These are phyloP conservation scores for Pleurotus giganteus DNA, from an alignment of 768 basidiomycete genomes.

Conservation along the genomic window DNA sequence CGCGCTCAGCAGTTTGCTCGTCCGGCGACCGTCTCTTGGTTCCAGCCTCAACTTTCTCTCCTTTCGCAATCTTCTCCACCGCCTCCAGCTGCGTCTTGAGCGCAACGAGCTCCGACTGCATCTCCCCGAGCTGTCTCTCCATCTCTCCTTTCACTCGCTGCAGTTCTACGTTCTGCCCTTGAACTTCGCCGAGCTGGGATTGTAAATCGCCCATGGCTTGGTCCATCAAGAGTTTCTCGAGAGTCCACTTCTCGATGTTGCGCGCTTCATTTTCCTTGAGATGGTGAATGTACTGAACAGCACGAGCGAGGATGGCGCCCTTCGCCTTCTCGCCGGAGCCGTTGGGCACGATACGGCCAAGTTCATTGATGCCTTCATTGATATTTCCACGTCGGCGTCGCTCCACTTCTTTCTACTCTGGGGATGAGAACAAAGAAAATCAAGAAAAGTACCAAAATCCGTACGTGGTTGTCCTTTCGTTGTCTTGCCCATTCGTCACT, in stretches of 20 bases:
- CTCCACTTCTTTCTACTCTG: conserved; percentile 94
- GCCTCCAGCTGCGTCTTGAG: conserved; percentile 5
- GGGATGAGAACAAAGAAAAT: background rate
- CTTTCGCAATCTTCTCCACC: background rate
- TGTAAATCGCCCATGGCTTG: conserved; percentile 89
- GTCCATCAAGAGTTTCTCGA: conserved; percentile 90
- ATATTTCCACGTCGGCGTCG: conserved; percentile 92
- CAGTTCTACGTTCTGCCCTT: conserved; percentile 32
- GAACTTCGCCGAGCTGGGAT: conserved; percentile 78
- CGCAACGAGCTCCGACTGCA: conserved; percentile 55
- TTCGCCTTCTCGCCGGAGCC: conserved; percentile 88
- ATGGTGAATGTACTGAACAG: conserved; percentile 90
- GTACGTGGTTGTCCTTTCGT: conserved; percentile 79
- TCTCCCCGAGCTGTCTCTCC: conserved; percentile 56
- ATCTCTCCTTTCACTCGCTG: conserved; percentile 78
- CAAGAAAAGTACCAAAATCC: conserved; percentile 21
- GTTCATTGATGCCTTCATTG: conserved; percentile 93
- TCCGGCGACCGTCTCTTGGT: conserved; percentile 7
- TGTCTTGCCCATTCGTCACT: conserved; percentile 79
- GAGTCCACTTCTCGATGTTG: conserved; percentile 91
- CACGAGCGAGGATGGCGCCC: conserved; percentile 82
- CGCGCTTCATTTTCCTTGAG: conserved; percentile 88
- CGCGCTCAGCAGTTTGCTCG: background rate
- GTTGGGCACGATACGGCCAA: conserved; percentile 85
- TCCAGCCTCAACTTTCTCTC: conserved; percentile 3